Evolutionary conservation across 306 rosid genomes (phyloP).

Genomic region (Malus sieversii): DNA sequence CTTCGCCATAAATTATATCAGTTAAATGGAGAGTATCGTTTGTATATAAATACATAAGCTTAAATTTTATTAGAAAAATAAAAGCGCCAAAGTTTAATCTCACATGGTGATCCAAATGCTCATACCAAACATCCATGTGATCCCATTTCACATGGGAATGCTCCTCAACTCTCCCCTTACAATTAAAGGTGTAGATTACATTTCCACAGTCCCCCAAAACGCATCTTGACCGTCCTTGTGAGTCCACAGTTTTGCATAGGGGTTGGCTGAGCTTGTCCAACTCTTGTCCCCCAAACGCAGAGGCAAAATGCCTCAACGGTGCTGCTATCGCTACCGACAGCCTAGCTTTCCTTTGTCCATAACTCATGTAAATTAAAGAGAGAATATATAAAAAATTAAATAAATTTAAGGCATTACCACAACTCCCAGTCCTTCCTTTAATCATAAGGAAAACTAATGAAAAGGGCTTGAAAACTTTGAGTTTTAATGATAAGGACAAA

Average conservation of each 20-base stretch:
- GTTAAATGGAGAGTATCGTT: too few relatives aligned
- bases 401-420: not conserved
- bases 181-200: constrained; percentile 39
- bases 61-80: too few relatives aligned
- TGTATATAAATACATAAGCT: too few relatives aligned
- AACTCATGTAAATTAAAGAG: constrained; percentile 37
- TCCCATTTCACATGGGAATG: constrained; percentile 55
- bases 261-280: constrained; percentile 58
- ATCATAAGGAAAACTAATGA: too few relatives aligned
- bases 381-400: not conserved
- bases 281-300: constrained; percentile 50
- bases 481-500: too few relatives aligned
- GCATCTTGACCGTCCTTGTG: constrained; percentile 43
- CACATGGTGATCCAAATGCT: constrained; percentile 38
- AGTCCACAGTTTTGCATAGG: constrained; percentile 29
- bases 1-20: too few relatives aligned
- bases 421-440: not conserved
- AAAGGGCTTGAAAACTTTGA: too few relatives aligned
- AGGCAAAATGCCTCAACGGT: constrained; percentile 60
- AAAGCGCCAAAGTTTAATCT: not conserved
- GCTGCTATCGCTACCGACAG: constrained; percentile 78
- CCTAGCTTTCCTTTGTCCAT: constrained; percentile 65
- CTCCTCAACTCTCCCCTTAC: constrained; percentile 24
- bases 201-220: constrained; percentile 28
- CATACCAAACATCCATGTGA: constrained; percentile 29